Evolutionary conservation across 805 yeast genomes (phyloP).

Genomic region (Cyberlindnera euphorbiiphila): DNA sequence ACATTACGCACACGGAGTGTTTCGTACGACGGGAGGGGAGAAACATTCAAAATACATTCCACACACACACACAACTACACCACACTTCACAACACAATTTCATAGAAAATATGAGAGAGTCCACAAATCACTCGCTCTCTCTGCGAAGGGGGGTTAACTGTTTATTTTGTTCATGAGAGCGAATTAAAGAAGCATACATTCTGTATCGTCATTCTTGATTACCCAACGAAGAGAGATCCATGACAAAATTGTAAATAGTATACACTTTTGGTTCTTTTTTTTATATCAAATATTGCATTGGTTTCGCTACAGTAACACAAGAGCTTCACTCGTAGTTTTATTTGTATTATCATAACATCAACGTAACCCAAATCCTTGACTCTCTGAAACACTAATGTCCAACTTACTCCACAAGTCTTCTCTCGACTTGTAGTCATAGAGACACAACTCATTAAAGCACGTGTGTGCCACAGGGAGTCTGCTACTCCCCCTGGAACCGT

Average conservation of each 20-base stretch:
- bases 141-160: constrained; percentile 13
- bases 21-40: constrained; percentile 4
- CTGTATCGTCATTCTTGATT: constrained; percentile 2
- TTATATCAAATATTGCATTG: constrained; percentile 19
- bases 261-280: constrained; percentile 19
- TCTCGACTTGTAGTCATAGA: constrained; percentile 58
- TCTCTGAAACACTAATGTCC: constrained; percentile 65
- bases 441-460: constrained; percentile 85
- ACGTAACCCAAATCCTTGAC: constrained; percentile 78
- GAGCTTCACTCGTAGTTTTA: too few species aligned
- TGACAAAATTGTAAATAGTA: constrained; percentile 21
- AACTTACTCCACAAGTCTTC: constrained; percentile 58
- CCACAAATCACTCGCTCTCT: constrained; percentile 4
- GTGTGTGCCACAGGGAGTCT: constrained; percentile 87
- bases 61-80: constrained; percentile 6
- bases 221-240: constrained; percentile 9
- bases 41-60: constrained; percentile 8
- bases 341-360: too few species aligned
- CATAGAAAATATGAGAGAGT: constrained; percentile 9
- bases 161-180: constrained; percentile 12
- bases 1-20: too few species aligned
- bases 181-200: neutral
- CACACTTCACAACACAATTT: constrained; percentile 3
- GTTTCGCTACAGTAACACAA: constrained; percentile 8
- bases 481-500: constrained; percentile 21